phyloP scores from a whole-genome alignment of 2,329 filamentous ascomycete genomes.

The Monosporascus sp. region DNA sequence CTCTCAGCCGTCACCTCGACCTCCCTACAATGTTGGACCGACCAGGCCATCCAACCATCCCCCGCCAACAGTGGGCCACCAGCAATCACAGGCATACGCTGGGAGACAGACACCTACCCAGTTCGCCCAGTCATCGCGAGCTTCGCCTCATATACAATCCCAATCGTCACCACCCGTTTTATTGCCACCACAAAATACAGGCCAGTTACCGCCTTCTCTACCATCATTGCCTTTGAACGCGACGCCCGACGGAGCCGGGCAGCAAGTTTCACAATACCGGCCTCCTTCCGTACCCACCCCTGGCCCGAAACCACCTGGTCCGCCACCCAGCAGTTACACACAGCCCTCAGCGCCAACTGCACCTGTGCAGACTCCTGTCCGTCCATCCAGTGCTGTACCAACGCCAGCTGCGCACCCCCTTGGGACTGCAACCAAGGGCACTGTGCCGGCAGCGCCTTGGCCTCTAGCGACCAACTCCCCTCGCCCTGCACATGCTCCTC shows the following conservation, averaged over 20 bases:
- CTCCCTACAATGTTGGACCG: slow-evolving; percentile 20
- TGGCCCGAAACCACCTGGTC: slow-evolving; percentile 9
- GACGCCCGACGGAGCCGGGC: slow-evolving; percentile 24
- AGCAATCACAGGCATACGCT: slow-evolving; percentile 21
- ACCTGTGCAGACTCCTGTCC: slow-evolving; percentile 18
- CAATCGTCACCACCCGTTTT: slow-evolving; percentile 24
- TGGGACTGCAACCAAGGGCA: slow-evolving; percentile 11
- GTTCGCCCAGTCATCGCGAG: slow-evolving; percentile 26
- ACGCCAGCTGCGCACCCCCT: slow-evolving; percentile 11
- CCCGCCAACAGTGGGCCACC: slow-evolving; percentile 13
- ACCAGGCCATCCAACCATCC: slow-evolving; percentile 23
- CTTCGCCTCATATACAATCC: slow-evolving; percentile 25
- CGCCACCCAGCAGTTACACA: slow-evolving; percentile 10
- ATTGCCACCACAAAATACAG: slow-evolving; percentile 24
- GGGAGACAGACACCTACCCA: slow-evolving; percentile 19
- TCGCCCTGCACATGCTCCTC: slow-evolving; percentile 16
- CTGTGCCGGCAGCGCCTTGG: slow-evolving; percentile 15
- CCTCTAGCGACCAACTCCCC: slow-evolving; percentile 13
- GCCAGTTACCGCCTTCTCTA: slow-evolving; percentile 25
- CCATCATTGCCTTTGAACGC: slow-evolving; percentile 23
- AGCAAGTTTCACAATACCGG: slow-evolving; percentile 16
- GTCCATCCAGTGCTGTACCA: slow-evolving; percentile 14
- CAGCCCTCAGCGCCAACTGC: slow-evolving; percentile 14
- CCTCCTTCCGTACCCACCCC: slow-evolving; percentile 8
- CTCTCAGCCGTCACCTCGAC: slow-evolving; percentile 24